Conservation (phyloP, 2,329 filamentous ascomycete genomes). For the Lecanicillium sp. region DNA sequence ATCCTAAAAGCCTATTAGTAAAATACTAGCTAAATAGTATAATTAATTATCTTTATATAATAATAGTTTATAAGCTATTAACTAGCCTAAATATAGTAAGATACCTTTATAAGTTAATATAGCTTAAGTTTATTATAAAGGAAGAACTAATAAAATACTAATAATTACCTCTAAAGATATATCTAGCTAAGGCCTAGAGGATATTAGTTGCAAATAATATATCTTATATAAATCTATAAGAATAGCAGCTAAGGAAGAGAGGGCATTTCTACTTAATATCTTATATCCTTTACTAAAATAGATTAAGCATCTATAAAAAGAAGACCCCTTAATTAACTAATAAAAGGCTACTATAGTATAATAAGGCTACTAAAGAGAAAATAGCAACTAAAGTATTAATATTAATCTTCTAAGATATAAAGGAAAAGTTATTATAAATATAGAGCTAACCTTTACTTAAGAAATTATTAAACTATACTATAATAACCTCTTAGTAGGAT, state of each 20-base stretch:
- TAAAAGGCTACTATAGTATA: not conserved
- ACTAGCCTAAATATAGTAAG: no score
- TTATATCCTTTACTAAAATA: not conserved
- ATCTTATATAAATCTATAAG: not conserved
- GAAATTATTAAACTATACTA: constrained; percentile 5
- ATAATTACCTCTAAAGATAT: no score
- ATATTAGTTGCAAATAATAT: not conserved
- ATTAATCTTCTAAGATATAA: not conserved
- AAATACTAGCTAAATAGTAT: not conserved
- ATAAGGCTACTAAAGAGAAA: not conserved
- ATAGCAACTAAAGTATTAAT: not conserved
- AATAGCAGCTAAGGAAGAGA: not conserved
- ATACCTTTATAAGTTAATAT: no score
- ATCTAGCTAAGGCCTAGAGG: not conserved
- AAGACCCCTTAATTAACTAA: not conserved
- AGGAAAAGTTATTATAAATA: not conserved
- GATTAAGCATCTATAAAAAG: not conserved
- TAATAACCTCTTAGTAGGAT: constrained; percentile 6
- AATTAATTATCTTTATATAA: not conserved
- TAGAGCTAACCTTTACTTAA: not conserved
- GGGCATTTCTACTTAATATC: not conserved
- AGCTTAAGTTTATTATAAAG: no score
- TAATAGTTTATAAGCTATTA: no score
- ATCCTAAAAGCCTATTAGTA: no score
- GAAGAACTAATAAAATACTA: not conserved